Percentiles rank a stretch among this genome's conserved stretches.
These are phyloP conservation scores for Jimgerdemannia lactiflua DNA, from an alignment of 192 early-diverging fungal species.

Conservation along the genomic window DNA sequence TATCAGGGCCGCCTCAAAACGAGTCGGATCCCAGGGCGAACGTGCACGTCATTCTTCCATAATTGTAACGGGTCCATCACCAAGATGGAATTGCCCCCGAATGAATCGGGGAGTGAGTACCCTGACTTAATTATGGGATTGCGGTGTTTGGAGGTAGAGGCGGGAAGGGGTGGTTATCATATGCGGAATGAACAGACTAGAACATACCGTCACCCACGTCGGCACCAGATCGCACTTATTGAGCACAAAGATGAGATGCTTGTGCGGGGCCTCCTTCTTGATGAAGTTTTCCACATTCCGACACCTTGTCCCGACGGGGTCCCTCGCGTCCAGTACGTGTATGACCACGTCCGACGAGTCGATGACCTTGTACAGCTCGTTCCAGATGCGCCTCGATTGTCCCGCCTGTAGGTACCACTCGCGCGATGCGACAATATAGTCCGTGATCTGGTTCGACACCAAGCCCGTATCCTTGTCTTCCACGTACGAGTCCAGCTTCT, in stretches of 20 bases:
- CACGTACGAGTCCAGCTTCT: constrained; percentile 46
- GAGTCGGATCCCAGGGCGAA: constrained; percentile 35
- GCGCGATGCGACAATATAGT: constrained; percentile 70
- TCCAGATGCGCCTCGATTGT: constrained; percentile 97
- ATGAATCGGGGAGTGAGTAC: neutral
- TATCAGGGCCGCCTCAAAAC: constrained; percentile 44
- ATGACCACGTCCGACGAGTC: constrained; percentile 96
- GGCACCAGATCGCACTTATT: constrained; percentile 99
- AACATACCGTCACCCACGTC: constrained; percentile 92
- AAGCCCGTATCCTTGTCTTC: constrained; percentile 67
- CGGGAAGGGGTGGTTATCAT: neutral
- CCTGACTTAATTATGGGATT: constrained; percentile 55
- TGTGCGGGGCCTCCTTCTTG: constrained; percentile 91
- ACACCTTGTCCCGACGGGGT: constrained; percentile 96
- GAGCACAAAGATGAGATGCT: constrained; percentile 93
- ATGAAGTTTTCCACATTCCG: constrained; percentile 88
- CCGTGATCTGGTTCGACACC: constrained; percentile 69
- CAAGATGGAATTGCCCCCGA: neutral
- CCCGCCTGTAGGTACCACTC: constrained; percentile 93
- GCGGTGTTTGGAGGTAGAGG: neutral
- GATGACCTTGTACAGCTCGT: constrained; percentile 98
- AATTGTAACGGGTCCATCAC: constrained; percentile 47
- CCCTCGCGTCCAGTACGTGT: constrained; percentile 97
- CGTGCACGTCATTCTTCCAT: constrained; percentile 42
- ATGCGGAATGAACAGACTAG: neutral